Evolutionary conservation across 768 basidiomycete genomes (phyloP), one percentile per base, ranked within the genome.

Genomic region (Suillus lakei): DNA sequence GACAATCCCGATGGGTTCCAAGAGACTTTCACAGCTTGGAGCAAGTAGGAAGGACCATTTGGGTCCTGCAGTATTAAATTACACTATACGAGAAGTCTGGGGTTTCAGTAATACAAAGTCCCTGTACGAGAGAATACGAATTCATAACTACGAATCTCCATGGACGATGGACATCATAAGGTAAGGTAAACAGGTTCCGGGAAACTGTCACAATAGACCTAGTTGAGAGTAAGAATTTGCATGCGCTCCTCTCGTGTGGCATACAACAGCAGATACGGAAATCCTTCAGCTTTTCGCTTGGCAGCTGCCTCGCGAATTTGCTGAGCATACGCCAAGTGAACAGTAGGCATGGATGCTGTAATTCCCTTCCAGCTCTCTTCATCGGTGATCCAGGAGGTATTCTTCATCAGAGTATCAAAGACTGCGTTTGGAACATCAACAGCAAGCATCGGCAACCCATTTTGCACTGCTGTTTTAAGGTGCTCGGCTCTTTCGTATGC

Each of bases 321-420:
- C 28, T 82, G 73, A 1, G 89, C 91, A 72, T 93, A 93, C 3
- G 84, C 82, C 8, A 84, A 79, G 60, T 86, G 84, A 53, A 85
- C 81, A 32, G 83, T 77, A 0, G 89, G 86, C 74, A 92, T 90
- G 10, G 76, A 74, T 0, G 82, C 78, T 8, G 82, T 72, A 44
- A 93, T 81, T 2, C 79, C 65, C 75, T 88, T 90, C 91, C 93
- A 92, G 0, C 82, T 80, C 44, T 93, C 91, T 51, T 95, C 93
- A 66, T 92, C 91, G 5, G 83, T 83, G 30, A 93, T 76, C 93
- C 93, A 94, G 18, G 78, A 73, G 4, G 86, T 72, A 41, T 74
- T 86, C 71, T 80, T 83, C 34, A 82, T 81, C 81, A 95, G 84
- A 2, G 80, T 70, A 55, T 92, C 90, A 67, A 93, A 93, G 2